Conservation (phyloP, 495 filamentous ascomycete genomes). For the Talaromyces proteolyticus region DNA sequence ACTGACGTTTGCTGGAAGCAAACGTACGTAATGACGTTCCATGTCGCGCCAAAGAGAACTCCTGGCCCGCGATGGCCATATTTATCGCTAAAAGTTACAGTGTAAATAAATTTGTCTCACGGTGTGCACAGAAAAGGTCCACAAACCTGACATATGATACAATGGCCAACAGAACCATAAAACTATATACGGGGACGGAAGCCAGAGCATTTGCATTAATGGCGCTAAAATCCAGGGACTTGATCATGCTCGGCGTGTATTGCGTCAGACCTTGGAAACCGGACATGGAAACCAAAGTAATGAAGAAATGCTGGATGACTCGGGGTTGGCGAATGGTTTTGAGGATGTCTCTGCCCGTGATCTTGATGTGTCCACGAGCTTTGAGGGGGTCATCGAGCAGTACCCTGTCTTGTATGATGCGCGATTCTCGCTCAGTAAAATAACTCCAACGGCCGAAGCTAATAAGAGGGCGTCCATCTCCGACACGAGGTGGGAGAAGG, state of each 20-base stretch:
- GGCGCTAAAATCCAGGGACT: constrained; percentile 35
- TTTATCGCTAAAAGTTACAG: constrained; percentile 28
- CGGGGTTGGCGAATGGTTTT: constrained; percentile 30
- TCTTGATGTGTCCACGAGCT: constrained; percentile 30
- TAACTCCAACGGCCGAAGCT: constrained; percentile 34
- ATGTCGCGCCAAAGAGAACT: constrained; percentile 31
- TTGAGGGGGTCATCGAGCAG: constrained; percentile 40
- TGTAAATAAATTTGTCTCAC: no score
- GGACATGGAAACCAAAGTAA: constrained; percentile 42
- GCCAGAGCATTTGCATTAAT: constrained; percentile 45
- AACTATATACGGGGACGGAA: constrained; percentile 41
- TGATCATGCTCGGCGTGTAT: constrained; percentile 35
- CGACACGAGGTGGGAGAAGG: constrained; percentile 36
- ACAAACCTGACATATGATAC: constrained; percentile 33
- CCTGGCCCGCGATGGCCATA: constrained; percentile 37
- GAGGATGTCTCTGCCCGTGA: constrained; percentile 34
- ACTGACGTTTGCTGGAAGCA: constrained; percentile 20
- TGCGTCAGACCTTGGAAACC: constrained; percentile 35
- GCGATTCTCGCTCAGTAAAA: constrained; percentile 35
- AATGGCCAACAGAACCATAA: constrained; percentile 35
- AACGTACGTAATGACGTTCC: constrained; percentile 38
- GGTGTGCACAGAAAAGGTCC: no score
- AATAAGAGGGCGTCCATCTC: constrained; percentile 36
- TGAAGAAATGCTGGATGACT: constrained; percentile 35
- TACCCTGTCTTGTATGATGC: constrained; percentile 35